Evolutionary conservation across 1,284 basidiomycete species (phyloP), one percentile per base, ranked within the genome.

Genomic region (Leccinum solheimii): DNA sequence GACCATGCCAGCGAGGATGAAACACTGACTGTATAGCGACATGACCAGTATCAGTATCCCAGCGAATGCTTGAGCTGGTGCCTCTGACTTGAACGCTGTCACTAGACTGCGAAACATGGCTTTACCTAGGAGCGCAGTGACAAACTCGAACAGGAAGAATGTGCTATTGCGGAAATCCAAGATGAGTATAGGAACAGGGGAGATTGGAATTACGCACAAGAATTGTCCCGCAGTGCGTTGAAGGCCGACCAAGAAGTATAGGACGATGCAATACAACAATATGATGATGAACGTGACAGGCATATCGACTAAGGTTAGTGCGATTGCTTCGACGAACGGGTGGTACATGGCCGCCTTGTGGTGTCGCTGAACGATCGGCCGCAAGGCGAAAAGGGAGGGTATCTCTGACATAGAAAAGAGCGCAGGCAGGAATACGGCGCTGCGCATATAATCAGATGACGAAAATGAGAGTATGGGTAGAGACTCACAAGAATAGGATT

Each of bases 401-500:
- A 85, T 83, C 52, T 76, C 75, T 26, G 73, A 60, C 66, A 71
- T 70, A 3, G 75, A 57, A 23, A 67, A 67, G 16, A 78, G 64
- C 0, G 74, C 72, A 23, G 68, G 65, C 16, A 77, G 60, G 40
- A 78, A 68, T 7, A 77, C 55, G 11, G 75, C 60, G 34, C 74
- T 76, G 30, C n/a, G 14, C 43, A 53, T 19, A n/a, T 19, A 53
- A 19, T 64, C 16, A 60, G 54, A 51, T 13, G 11, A 57, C 38
- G 1, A 55, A 2, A 3, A 27, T n/a, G 10, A 19, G 54, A 57
- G 4, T n/a, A 40, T 5, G 40, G 7, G 52, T 4, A 58, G 23
- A 13, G 14, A 74, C 82, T 40, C 61, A 87, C 86, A 89, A 90
- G 78, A 88, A 90, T 8, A 90, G 74, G 23, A 88, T 78, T 77